phyloP scores from a whole-genome alignment of 1,139 yeast species.

The Yamadazyma atlantica region DNA sequence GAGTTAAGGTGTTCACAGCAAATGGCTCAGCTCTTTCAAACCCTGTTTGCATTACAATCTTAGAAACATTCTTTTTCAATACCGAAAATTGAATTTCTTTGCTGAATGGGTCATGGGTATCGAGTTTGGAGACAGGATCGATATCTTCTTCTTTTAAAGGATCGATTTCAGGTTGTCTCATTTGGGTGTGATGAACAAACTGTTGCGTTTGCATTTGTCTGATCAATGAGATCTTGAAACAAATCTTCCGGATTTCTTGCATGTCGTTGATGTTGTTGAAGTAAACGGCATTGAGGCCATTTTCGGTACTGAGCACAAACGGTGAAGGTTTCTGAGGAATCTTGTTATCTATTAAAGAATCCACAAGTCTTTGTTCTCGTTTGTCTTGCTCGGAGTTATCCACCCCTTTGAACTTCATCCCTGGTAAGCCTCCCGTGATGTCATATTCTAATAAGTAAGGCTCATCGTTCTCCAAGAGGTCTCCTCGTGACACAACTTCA shows the following conservation, averaged over 20 bases:
- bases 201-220: constrained; percentile 89
- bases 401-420: constrained; percentile 52
- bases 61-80: constrained; percentile 68
- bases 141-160: constrained; percentile 66
- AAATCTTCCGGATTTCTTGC: constrained; percentile 83
- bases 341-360: constrained; percentile 24
- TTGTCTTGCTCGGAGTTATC: constrained; percentile 46
- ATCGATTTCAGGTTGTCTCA: constrained; percentile 68
- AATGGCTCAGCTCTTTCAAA: constrained; percentile 80
- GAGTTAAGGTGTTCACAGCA: constrained; percentile 80
- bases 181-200: constrained; percentile 70
- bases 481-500: constrained; percentile 41
- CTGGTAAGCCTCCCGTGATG: constrained; percentile 77
- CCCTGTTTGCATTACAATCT: constrained; percentile 89
- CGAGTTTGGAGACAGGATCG: constrained; percentile 75
- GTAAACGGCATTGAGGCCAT: constrained; percentile 63
- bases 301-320: constrained; percentile 36
- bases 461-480: constrained; percentile 58
- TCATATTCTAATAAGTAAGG: constrained; percentile 83
- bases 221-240: constrained; percentile 85
- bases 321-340: constrained; percentile 28
- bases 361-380: constrained; percentile 51
- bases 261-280: constrained; percentile 70
- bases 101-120: constrained; percentile 60
- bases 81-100: constrained; percentile 63